phyloP scores from a whole-genome alignment of 345 rosid species.

The Aquilaria malaccensis region DNA sequence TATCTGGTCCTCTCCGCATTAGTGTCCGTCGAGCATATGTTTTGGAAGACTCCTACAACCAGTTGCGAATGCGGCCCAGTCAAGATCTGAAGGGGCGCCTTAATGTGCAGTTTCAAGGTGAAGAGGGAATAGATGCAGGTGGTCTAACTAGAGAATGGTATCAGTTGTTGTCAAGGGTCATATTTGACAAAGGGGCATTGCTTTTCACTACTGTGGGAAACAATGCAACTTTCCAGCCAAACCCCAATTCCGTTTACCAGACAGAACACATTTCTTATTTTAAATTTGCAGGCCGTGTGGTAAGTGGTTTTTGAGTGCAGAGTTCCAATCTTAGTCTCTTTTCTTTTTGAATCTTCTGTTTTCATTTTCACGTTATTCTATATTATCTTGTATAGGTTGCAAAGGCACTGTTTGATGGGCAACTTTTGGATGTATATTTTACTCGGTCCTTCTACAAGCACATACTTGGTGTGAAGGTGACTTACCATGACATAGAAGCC shows the following conservation, averaged over 20 bases:
- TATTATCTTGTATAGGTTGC: slow-evolving; percentile 59
- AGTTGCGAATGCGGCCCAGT: slow-evolving; percentile 84
- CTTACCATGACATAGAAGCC: slow-evolving; percentile 98
- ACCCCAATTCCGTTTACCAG: slow-evolving; percentile 92
- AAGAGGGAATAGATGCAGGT: slow-evolving; percentile 99
- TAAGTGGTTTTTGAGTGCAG: slow-evolving; percentile 23
- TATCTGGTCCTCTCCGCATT: slow-evolving; percentile 85
- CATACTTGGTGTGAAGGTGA: slow-evolving; percentile 92
- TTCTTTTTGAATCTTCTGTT: not conserved
- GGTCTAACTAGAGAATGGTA: slow-evolving; percentile 99
- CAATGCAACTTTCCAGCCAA: slow-evolving; percentile 94
- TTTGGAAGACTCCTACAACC: slow-evolving; percentile 96
- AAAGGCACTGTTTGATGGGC: slow-evolving; percentile 92
- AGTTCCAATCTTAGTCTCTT: slow-evolving; percentile 7
- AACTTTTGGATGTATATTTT: slow-evolving; percentile 94
- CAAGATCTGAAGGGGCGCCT: slow-evolving; percentile 89
- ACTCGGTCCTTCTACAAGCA: slow-evolving; percentile 96
- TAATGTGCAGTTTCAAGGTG: slow-evolving; percentile 96
- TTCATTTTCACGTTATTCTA: not conserved
- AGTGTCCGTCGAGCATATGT: slow-evolving; percentile 90
- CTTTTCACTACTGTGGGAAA: slow-evolving; percentile 95
- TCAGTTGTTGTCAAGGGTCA: slow-evolving; percentile 88
- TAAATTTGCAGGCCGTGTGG: slow-evolving; percentile 96
- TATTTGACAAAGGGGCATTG: slow-evolving; percentile 91
- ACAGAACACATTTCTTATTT: slow-evolving; percentile 97